phyloP scores from a whole-genome alignment of 1,139 yeast genomes.

The Debaryomycetaceae sp. region DNA sequence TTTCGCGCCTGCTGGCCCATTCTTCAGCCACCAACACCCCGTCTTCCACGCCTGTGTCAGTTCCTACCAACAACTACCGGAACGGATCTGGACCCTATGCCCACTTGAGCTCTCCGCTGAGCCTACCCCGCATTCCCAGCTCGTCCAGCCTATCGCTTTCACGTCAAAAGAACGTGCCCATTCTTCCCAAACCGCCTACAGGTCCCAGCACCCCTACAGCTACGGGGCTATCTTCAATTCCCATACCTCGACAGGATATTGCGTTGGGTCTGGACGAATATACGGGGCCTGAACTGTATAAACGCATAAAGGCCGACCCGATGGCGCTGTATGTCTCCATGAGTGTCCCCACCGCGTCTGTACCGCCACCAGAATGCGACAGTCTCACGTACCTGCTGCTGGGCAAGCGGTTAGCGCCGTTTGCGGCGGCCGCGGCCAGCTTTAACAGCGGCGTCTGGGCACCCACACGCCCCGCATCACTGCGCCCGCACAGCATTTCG shows the following conservation, averaged over 20 bases:
- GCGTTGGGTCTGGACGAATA: slow-evolving; percentile 5
- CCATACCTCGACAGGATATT: slow-evolving; percentile 13
- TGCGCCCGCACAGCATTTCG: too few species aligned
- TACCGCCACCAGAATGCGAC: too few species aligned
- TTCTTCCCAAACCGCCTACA: slow-evolving; percentile 29
- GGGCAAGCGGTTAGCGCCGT: slow-evolving; percentile 7
- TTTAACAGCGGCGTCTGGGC: too few species aligned
- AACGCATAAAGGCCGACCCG: slow-evolving; percentile 32
- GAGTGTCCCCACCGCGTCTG: too few species aligned
- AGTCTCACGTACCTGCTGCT: slow-evolving; percentile 7
- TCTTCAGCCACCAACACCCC: neutral
- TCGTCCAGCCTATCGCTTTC: neutral
- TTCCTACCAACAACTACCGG: neutral
- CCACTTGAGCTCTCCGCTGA: too few species aligned
- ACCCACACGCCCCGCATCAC: too few species aligned
- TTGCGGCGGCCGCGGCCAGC: slow-evolving; percentile 5
- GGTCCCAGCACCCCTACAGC: slow-evolving; percentile 7
- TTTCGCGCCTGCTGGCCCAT: slow-evolving; percentile 2
- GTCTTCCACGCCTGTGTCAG: neutral
- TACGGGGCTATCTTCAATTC: slow-evolving; percentile 13
- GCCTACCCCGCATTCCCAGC: neutral
- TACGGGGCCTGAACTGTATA: slow-evolving; percentile 18
- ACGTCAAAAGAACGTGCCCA: slow-evolving; percentile 29
- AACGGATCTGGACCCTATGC: too few species aligned
- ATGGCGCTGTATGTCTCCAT: slow-evolving; percentile 8